Conservation (phyloP, 306 rosid species). For the Hippophae rhamnoides region DNA sequence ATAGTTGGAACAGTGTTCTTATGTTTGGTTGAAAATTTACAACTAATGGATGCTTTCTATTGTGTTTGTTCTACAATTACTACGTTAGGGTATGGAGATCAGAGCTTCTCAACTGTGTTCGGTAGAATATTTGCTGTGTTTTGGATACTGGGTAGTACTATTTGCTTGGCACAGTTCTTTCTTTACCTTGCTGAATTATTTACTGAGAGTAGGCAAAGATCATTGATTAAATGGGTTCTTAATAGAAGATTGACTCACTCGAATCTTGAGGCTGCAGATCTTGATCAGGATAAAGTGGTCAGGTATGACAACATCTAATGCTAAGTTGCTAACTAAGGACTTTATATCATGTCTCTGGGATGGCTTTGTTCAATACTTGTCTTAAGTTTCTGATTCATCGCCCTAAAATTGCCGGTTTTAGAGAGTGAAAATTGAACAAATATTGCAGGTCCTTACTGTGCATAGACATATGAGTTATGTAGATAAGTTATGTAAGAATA, state of each 20-base stretch:
- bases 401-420: no score
- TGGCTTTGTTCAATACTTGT: no score
- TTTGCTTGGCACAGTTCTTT: constrained; percentile 68
- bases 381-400: no score
- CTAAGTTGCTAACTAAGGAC: no score
- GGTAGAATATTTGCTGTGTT: constrained; percentile 69
- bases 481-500: no score
- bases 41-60: constrained; percentile 54
- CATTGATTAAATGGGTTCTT: constrained; percentile 45
- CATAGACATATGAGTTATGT: no score
- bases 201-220: constrained; percentile 60
- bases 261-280: constrained; percentile 82
- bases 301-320: constrained; percentile 25
- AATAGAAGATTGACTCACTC: constrained; percentile 32
- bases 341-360: no score
- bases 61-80: constrained; percentile 81
- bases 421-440: no score
- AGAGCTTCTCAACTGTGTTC: constrained; percentile 52
- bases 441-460: no score
- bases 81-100: constrained; percentile 78
- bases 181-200: constrained; percentile 60
- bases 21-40: constrained; percentile 37
- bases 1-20: constrained; percentile 47
- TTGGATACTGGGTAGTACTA: constrained; percentile 75
- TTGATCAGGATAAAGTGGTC: constrained; percentile 63